phyloP scores from a whole-genome alignment of 257 asterid species.

The Przewalskia tangutica region DNA sequence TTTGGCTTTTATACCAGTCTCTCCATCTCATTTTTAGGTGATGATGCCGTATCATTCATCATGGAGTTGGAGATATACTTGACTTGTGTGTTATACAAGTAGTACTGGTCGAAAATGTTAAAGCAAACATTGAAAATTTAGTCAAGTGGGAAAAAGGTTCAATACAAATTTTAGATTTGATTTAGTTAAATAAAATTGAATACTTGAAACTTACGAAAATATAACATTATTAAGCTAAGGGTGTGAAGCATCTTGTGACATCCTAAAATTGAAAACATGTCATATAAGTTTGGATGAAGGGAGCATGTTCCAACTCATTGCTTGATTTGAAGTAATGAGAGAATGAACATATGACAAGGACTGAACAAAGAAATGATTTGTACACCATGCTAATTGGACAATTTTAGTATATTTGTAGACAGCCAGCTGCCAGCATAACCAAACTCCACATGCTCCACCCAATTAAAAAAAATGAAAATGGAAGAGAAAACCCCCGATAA shows the following conservation, averaged over 20 bases:
- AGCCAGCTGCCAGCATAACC: neutral
- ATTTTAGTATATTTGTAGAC: neutral
- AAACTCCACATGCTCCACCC: neutral
- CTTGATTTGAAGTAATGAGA: neutral
- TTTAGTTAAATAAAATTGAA: neutral
- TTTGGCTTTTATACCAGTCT: neutral
- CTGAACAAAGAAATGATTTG: neutral
- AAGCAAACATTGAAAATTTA: neutral
- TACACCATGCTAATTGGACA: neutral
- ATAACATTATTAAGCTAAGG: neutral
- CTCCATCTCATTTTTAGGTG: neutral
- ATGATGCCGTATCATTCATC: neutral
- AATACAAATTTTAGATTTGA: neutral
- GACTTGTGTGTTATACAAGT: neutral
- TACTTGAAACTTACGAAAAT: neutral
- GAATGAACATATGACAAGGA: constrained; percentile 6
- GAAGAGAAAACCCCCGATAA: neutral
- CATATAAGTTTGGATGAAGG: neutral
- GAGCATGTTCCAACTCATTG: neutral
- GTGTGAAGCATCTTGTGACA: neutral
- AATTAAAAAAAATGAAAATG: neutral
- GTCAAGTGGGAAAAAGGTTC: neutral
- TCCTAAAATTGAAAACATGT: neutral
- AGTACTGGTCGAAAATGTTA: neutral
- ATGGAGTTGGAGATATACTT: neutral